Evolutionary conservation across 768 basidiomycete species (phyloP).

Genomic region (Phallus indusiatus): DNA sequence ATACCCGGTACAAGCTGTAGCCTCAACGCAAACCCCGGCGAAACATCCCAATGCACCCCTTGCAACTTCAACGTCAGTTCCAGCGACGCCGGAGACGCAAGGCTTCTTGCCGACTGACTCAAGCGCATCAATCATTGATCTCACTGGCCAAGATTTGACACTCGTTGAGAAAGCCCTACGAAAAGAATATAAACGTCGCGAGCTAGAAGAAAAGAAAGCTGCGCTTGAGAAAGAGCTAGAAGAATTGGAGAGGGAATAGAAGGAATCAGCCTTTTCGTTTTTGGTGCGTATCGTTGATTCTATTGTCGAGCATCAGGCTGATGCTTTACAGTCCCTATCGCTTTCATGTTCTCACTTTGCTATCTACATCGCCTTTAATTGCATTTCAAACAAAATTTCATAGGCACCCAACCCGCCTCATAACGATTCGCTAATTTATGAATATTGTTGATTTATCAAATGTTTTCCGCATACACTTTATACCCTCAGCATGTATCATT

Average conservation of each 20-base stretch:
- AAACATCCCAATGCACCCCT: neutral
- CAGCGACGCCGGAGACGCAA: neutral
- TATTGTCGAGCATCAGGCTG: too few relatives aligned
- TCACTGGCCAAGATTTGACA: neutral
- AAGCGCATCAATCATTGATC: too few relatives aligned
- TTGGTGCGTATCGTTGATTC: too few relatives aligned
- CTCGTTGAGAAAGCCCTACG: neutral
- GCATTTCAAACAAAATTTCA: too few relatives aligned
- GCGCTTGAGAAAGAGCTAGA: conserved; percentile 1
- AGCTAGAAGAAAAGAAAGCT: conserved; percentile 2
- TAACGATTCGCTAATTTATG: too few relatives aligned
- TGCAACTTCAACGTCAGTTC: neutral
- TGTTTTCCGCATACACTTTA: too few relatives aligned
- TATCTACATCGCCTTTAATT: too few relatives aligned
- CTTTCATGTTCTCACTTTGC: too few relatives aligned
- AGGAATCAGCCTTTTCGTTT: neutral
- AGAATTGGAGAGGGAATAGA: conserved; percentile 3
- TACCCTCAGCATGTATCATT: too few relatives aligned
- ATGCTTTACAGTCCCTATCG: too few relatives aligned
- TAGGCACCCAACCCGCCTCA: too few relatives aligned
- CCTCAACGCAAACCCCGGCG: neutral
- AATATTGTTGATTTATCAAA: too few relatives aligned
- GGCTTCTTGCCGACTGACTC: neutral
- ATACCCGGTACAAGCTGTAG: neutral
- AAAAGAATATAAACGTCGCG: conserved; percentile 1